These are phyloP conservation scores for Nakazawaea ambrosiae DNA, from an alignment of 805 yeast species.

Conservation along the genomic window DNA sequence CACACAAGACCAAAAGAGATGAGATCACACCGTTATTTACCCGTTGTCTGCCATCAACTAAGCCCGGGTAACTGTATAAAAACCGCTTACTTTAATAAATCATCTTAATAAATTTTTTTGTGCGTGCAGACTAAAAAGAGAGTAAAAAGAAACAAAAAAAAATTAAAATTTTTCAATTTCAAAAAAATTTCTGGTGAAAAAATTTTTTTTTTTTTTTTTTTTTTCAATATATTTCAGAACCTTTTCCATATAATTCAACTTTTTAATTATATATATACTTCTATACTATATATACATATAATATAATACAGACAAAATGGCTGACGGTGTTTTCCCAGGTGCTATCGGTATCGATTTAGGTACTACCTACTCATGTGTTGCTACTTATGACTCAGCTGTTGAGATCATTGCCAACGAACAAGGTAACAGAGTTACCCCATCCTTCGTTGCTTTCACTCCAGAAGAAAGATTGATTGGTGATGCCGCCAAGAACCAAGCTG, in stretches of 20 bases:
- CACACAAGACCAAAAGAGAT: no score
- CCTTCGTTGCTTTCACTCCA: constrained; percentile 74
- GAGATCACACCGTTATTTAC: no score
- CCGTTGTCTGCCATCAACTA: no score
- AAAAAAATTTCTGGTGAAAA: no score
- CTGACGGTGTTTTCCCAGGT: constrained; percentile 99
- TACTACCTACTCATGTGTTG: constrained; percentile 77
- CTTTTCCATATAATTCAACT: background rate
- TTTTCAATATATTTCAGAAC: background rate
- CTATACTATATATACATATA: background rate
- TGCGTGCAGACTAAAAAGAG: no score
- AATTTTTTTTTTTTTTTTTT: constrained; percentile 9
- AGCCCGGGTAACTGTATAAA: no score
- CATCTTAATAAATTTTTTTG: no score
- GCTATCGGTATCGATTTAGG: constrained; percentile 98
- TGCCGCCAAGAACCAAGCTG: constrained; percentile 81
- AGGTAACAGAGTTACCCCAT: constrained; percentile 83
- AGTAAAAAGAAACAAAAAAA: no score
- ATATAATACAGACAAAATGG: constrained; percentile 41
- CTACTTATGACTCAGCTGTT: constrained; percentile 70
- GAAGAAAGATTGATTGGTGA: constrained; percentile 78
- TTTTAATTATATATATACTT: background rate
- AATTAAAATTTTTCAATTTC: no score
- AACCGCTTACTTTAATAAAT: no score
- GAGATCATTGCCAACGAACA: constrained; percentile 78